Base-by-base conservation (phyloP, 306 rosid genomes). In the Prunus armeniaca region DNA sequence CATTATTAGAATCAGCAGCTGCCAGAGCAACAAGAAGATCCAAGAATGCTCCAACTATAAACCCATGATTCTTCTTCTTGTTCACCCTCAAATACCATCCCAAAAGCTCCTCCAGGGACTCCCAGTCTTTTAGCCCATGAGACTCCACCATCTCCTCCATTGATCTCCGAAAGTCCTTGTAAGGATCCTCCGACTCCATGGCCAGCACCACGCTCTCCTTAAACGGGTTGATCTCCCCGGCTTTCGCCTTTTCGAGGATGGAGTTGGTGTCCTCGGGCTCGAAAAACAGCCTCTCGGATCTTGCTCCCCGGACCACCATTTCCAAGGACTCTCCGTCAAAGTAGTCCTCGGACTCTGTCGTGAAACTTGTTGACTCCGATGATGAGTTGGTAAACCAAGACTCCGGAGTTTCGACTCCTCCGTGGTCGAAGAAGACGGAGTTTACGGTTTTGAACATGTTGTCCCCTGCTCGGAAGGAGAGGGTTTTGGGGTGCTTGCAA, bases 61-160 rank as follows among this genome's bases (percentile, higher is more conserved):
- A 93, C 0, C 89, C 89, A 71, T 91, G 98, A 73, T 89, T 93
- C 13, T 84, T 86, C 71, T 82, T 91, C 8, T 84, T 86, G 76
- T 89, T 93, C 1, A 87, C 87, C 74, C 54, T 87, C 84, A 93
- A 73, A 43, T 91, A 93, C 88, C 98, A 91, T 46, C 87, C 72
- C 79, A 93, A 65, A 25, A 89, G 67, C 65, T 88, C 92, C 22
- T 89, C 96, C 76, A 93, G 78, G 17, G 88, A 76, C 2, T 89
- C 97, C 98, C 97, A 93, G 72, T 91, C 91, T 25, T 68, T 91
- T 0, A 91, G 79, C 2, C 89, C 93, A 65, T 85, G 89, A 19
- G 82, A 80, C 65, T 91, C 97, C 68, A 93, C 96, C 96, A 93
- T 89, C 75, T 93, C 97, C 86, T 86, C 93, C 98, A 93, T 93